These are phyloP conservation scores for Anisogramma anomala DNA, from an alignment of 2,329 filamentous ascomycete species.

Conservation along the genomic window DNA sequence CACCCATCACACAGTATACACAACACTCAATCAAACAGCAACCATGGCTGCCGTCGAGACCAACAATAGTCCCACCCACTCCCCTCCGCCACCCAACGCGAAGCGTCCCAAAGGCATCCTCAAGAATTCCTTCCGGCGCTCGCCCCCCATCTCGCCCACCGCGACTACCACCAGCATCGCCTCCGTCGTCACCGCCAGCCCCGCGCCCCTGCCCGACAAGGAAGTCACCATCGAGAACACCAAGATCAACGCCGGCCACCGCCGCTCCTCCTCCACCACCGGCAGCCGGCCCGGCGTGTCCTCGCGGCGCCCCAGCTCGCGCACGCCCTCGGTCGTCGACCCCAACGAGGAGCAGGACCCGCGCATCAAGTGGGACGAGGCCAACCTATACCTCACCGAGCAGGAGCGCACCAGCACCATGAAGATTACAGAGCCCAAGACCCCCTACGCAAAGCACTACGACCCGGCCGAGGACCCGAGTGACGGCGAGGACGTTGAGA, in stretches of 20 bases:
- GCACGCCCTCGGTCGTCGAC: conserved; percentile 33
- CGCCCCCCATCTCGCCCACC: conserved; percentile 42
- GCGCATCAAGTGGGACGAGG: conserved; percentile 95
- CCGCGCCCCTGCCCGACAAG: conserved; percentile 52
- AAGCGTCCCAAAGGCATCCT: conserved; percentile 58
- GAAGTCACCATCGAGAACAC: conserved; percentile 93
- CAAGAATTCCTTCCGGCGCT: conserved; percentile 70
- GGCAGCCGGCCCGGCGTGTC: conserved; percentile 38
- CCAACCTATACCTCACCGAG: conserved; percentile 92
- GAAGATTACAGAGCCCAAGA: conserved; percentile 99
- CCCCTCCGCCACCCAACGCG: conserved; percentile 29
- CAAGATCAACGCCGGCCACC: conserved; percentile 81
- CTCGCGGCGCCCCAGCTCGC: conserved; percentile 54
- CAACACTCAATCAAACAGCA: conserved; percentile 10
- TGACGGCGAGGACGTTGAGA: conserved; percentile 51
- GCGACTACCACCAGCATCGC: conserved; percentile 17
- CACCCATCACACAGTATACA: background rate
- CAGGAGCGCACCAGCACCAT: conserved; percentile 91
- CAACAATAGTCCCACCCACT: conserved; percentile 27
- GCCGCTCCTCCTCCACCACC: conserved; percentile 66
- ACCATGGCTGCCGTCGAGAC: conserved; percentile 32
- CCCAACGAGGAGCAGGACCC: conserved; percentile 44
- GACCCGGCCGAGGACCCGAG: conserved; percentile 80
- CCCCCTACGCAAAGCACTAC: conserved; percentile 86
- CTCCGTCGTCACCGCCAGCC: conserved; percentile 23